These are phyloP conservation scores for Neurospora sp. DNA, from an alignment of 495 filamentous ascomycete species.

Conservation along the genomic window DNA sequence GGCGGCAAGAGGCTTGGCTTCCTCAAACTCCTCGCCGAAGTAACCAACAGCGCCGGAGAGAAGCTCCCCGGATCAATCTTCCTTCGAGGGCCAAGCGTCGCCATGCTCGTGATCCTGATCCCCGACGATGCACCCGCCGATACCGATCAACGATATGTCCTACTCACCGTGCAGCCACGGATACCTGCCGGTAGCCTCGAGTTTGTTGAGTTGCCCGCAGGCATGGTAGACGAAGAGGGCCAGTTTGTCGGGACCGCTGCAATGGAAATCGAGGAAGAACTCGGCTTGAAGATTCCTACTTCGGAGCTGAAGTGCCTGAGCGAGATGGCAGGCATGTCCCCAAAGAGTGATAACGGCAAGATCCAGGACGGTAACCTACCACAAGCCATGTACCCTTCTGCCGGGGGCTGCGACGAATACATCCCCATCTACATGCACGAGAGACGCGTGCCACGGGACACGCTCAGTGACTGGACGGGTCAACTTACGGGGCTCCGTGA, in stretches of 20 bases:
- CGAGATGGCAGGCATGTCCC: conserved; percentile 47
- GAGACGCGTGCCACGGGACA: conserved; percentile 50
- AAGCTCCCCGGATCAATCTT: conserved; percentile 69
- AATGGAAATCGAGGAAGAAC: conserved; percentile 75
- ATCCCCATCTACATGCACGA: conserved; percentile 70
- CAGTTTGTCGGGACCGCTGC: conserved; percentile 70
- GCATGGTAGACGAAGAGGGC: conserved; percentile 76
- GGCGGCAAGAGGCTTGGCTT: conserved; percentile 59
- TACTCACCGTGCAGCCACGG: conserved; percentile 77
- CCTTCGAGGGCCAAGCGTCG: conserved; percentile 71
- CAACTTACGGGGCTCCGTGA: conserved; percentile 69
- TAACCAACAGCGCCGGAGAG: conserved; percentile 54
- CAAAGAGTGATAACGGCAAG: conserved; percentile 12
- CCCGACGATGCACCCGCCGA: conserved; percentile 50
- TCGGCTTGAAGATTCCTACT: conserved; percentile 46
- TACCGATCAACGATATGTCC: conserved; percentile 50
- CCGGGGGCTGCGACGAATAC: conserved; percentile 79
- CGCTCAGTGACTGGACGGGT: conserved; percentile 61
- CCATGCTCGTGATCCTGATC: conserved; percentile 69
- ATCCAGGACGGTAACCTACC: conserved; percentile 41
- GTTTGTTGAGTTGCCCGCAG: conserved; percentile 75
- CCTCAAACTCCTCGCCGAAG: conserved; percentile 58
- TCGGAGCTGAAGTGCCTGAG: conserved; percentile 39
- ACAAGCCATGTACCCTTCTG: conserved; percentile 59
- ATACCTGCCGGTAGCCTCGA: conserved; percentile 66